Percentiles rank a stretch among this genome's conserved stretches.
Conservation (phyloP, 176 grass and related monocot genomes). For the Carex cristatella region DNA sequence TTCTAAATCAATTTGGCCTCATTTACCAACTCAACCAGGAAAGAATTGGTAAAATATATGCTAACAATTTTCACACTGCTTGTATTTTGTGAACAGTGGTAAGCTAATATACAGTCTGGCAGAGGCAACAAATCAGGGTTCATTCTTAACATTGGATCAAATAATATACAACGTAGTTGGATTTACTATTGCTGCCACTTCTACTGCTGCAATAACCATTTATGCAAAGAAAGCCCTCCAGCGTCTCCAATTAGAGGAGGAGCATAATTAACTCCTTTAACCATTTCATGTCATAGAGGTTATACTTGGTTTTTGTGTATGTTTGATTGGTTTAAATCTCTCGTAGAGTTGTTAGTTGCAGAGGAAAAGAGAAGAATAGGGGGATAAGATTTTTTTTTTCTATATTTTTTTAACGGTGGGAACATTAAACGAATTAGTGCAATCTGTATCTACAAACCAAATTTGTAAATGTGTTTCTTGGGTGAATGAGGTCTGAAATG, state of each 20-base stretch:
- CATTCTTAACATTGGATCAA: conserved; percentile 82
- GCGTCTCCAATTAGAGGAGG: conserved; percentile 74
- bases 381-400: neutral
- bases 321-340: conserved; percentile 5
- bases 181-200: conserved; percentile 64
- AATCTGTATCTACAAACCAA: conserved; percentile 9
- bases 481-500: neutral
- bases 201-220: conserved; percentile 93
- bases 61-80: neutral
- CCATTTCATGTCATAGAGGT: conserved; percentile 17
- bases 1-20: neutral
- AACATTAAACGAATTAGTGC: conserved; percentile 12
- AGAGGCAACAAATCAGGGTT: conserved; percentile 66
- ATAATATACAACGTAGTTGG: conserved; percentile 83
- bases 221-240: conserved; percentile 92
- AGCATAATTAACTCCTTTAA: conserved; percentile 39
- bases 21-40: neutral
- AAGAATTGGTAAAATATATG: neutral
- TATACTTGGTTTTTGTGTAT: conserved; percentile 16
- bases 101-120: conserved; percentile 78
- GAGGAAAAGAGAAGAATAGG: conserved; percentile 9
- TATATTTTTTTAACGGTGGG: neutral
- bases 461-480: conserved; percentile 22
- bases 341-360: conserved; percentile 9
- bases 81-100: conserved; percentile 51